Evolutionary conservation across 225 moss, liverwort and hornwort species (phyloP), one percentile per base, ranked within the genome.

Genomic region (Rhytidiadelphus loreus): DNA sequence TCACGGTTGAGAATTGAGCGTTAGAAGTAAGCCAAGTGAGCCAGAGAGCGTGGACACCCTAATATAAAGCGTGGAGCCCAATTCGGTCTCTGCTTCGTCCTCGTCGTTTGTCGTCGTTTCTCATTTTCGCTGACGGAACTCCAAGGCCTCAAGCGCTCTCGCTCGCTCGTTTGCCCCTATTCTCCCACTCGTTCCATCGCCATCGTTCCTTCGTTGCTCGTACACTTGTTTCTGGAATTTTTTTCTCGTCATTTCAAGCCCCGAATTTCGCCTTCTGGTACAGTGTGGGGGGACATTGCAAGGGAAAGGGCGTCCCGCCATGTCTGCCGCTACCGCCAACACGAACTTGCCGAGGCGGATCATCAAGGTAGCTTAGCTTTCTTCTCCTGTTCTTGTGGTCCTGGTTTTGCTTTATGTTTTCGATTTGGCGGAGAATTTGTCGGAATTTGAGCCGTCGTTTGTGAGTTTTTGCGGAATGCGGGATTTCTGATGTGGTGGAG

Each of bases 261-360:
- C 11, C 43, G 85, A 55, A 85, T 85, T 85, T 7, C 28, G 50
- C 4, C 9, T 61, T 80, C 19, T 80, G 71, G 80, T 89, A 53
- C 23, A 57, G 74, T 26, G 30, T 18, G 7, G 63, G 24, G 69
- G 53, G 23, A 19, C 79, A 75, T 89, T 75, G 76, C 66, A 39
- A 74, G 68, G 39, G 80, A 10, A 73, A 80, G 66, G 17, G 60
- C 39, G 56, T 24, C 39, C 62, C 86, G 65, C 39, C 83, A 98
- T 98, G 98, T 96, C 98, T 94, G 94, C 92, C 88, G 93, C 95
- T 80, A 94, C 95, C 60, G 98, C 98, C 57, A 98, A 98, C 93
- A 94, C 95, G 71, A 98, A 96, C 93, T 90, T 98, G 87, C 98
- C 98, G 24, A 94, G 98, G 89, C 95, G 98, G 92, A 98, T 98